Evolutionary conservation across 768 basidiomycete species (phyloP).

Genomic region (Kwoniella heveanensis): DNA sequence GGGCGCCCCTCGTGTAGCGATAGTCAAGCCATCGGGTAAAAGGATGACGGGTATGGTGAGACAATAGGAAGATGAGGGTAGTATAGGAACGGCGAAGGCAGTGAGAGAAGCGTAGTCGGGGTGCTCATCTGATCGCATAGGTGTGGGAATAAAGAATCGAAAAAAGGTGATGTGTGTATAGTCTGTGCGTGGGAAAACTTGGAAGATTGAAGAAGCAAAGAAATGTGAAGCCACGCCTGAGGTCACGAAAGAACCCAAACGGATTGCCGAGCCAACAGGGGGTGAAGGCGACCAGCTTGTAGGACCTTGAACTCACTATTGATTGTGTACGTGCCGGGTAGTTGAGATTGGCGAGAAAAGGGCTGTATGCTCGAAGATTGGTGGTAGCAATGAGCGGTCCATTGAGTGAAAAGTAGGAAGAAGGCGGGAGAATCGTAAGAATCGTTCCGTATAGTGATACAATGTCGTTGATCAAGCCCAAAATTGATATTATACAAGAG

Average conservation of each 20-base stretch:
- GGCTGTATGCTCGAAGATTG: background rate
- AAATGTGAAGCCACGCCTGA: background rate
- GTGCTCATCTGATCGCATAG: slow-evolving; percentile 58
- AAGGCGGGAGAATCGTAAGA: background rate
- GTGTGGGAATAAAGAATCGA: slow-evolving; percentile 49
- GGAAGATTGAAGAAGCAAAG: slow-evolving; percentile 39
- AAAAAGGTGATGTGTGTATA: slow-evolving; percentile 27
- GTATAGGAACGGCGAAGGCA: slow-evolving; percentile 63
- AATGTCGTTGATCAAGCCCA: background rate
- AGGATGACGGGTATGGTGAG: background rate
- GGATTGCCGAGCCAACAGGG: background rate
- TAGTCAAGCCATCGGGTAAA: background rate
- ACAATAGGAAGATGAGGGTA: background rate
- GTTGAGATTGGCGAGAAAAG: background rate
- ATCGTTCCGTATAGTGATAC: background rate
- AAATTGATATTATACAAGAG: background rate
- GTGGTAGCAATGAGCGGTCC: background rate
- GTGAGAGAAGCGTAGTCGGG: background rate
- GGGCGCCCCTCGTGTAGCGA: background rate
- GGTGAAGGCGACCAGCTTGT: background rate
- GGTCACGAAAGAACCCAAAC: too few relatives aligned
- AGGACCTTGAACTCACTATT: background rate
- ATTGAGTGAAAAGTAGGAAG: background rate
- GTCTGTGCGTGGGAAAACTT: slow-evolving; percentile 45
- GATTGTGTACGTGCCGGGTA: background rate